phyloP scores from a whole-genome alignment of 2,329 filamentous ascomycete species.

The Domatiomyces catenatus region DNA sequence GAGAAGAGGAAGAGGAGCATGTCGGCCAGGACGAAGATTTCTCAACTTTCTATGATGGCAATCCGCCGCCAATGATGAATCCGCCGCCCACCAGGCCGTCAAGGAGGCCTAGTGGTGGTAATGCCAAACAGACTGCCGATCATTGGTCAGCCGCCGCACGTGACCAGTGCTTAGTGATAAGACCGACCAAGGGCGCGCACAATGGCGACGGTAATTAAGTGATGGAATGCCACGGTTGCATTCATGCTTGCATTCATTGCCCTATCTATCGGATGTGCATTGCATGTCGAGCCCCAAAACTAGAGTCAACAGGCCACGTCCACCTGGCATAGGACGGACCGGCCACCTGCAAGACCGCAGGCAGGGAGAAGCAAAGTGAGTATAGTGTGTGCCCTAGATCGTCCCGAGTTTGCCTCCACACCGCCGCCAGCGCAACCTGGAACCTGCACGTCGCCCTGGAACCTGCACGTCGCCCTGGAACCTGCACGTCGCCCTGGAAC shows the following conservation, averaged over 20 bases:
- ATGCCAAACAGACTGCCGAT: constrained; percentile 7
- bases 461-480: background rate
- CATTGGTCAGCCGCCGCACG: constrained; percentile 1
- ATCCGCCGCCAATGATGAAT: background rate
- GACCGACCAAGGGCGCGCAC: no score
- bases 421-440: background rate
- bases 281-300: background rate
- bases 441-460: background rate
- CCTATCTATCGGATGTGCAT: background rate
- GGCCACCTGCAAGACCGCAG: background rate
- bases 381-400: background rate
- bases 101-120: constrained; percentile 2
- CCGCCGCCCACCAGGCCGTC: background rate
- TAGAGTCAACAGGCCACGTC: no score
- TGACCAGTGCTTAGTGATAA: constrained; percentile 1
- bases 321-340: background rate
- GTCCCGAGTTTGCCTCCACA: background rate
- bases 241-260: background rate
- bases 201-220: no score
- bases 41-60: background rate
- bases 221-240: no score
- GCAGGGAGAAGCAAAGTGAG: background rate
- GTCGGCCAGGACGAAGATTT: background rate
- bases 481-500: background rate
- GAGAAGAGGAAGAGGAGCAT: background rate